These are phyloP conservation scores for Jasminum sambac DNA, from an alignment of 257 asterid species.

Conservation along the genomic window DNA sequence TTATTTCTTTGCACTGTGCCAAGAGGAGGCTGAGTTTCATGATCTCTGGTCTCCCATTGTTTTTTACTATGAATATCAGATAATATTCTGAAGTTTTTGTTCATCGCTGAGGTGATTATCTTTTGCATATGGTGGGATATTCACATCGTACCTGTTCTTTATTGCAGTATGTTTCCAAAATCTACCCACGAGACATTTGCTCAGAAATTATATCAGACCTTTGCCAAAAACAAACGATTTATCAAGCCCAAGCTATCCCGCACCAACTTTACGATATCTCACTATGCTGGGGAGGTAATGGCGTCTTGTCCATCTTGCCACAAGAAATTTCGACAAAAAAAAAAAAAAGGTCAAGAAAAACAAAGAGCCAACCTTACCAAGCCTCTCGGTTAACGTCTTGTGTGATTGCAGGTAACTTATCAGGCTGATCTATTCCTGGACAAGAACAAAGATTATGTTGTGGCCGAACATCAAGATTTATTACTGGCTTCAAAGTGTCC, in stretches of 20 bases:
- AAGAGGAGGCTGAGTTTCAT: conserved; percentile 2
- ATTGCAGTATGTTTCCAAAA: conserved; percentile 97
- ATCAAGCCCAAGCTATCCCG: conserved; percentile 98
- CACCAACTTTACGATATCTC: conserved; percentile 92
- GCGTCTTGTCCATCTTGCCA: conserved; percentile 10
- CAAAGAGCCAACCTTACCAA: not conserved
- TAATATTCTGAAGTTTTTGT: not conserved
- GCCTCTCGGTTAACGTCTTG: conserved; percentile 21
- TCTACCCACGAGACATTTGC: conserved; percentile 99
- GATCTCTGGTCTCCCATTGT: not conserved
- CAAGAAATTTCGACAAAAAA: conserved; percentile 5
- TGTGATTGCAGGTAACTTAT: conserved; percentile 67
- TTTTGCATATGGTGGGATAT: too few species aligned
- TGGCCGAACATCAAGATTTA: conserved; percentile 95
- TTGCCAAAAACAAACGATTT: conserved; percentile 86
- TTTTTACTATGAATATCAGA: not conserved
- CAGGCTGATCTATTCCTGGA: conserved; percentile 95
- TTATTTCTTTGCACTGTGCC: not conserved
- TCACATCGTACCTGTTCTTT: not conserved
- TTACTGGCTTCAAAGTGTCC: conserved; percentile 83
- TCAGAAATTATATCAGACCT: conserved; percentile 97
- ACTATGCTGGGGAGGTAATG: conserved; percentile 98
- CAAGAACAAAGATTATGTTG: conserved; percentile 98
- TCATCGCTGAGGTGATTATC: not conserved
- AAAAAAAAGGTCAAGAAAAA: not conserved